Percentiles rank a stretch among this genome's conserved stretches.
Conservation (phyloP, 2,329 filamentous ascomycete genomes). For the Tolypocladium nubicola region DNA sequence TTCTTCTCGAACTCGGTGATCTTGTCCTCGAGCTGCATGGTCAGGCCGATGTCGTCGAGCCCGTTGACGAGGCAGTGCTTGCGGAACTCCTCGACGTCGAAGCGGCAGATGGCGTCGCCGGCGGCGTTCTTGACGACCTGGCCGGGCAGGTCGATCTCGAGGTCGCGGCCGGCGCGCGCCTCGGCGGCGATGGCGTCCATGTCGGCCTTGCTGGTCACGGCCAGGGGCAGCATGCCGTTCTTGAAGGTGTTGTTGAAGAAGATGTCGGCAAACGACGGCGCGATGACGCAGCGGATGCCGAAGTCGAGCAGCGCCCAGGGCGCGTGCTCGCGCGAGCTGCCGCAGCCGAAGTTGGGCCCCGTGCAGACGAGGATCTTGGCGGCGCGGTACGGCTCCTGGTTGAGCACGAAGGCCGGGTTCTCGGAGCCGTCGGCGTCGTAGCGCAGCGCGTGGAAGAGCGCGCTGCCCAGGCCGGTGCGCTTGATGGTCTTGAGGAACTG, state of each 20-base stretch:
- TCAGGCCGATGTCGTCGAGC: slow-evolving; percentile 90
- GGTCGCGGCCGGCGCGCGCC: slow-evolving; percentile 67
- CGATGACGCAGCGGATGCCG: slow-evolving; percentile 88
- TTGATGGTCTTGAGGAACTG: slow-evolving; percentile 99
- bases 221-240: slow-evolving; percentile 93
- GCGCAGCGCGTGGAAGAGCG: slow-evolving; percentile 78
- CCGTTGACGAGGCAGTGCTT: slow-evolving; percentile 92
- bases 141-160: slow-evolving; percentile 82
- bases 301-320: slow-evolving; percentile 97
- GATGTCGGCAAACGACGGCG: slow-evolving; percentile 65
- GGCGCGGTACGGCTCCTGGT: slow-evolving; percentile 74
- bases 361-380: slow-evolving; percentile 87
- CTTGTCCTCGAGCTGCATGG: slow-evolving; percentile 84
- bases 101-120: slow-evolving; percentile 64
- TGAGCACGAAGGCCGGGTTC: slow-evolving; percentile 77
- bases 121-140: slow-evolving; percentile 69
- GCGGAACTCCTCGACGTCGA: slow-evolving; percentile 86
- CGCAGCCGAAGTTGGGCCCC: slow-evolving; percentile 91
- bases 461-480: slow-evolving; percentile 81
- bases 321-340: slow-evolving; percentile 85
- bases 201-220: slow-evolving; percentile 55
- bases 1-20: slow-evolving; percentile 74
- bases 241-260: slow-evolving; percentile 99
- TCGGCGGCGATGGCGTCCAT: slow-evolving; percentile 65
- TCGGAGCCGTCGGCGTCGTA: slow-evolving; percentile 65